Conservation (phyloP, 371 early-diverging fungal genomes). For the Apophysomyces ossiformis region DNA sequence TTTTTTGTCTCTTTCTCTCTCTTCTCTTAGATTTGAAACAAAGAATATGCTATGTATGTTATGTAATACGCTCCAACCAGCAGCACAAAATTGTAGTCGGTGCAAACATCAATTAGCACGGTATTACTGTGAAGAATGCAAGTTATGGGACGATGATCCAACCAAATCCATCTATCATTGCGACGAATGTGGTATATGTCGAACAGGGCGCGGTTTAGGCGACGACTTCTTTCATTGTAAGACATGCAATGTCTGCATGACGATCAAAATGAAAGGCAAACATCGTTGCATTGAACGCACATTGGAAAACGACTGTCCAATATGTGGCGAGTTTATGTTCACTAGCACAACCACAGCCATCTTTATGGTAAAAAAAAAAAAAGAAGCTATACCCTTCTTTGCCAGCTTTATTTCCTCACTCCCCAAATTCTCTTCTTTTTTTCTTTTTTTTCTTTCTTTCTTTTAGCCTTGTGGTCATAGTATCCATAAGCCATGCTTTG, state of each 20-base stretch:
- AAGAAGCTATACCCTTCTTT: not conserved
- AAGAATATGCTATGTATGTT: conserved; percentile 93
- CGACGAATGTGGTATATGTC: conserved; percentile 91
- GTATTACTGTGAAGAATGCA: conserved; percentile 93
- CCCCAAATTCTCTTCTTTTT: not conserved
- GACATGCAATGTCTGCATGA: conserved; percentile 93
- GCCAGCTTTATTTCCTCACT: not conserved
- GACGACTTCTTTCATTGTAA: conserved; percentile 93
- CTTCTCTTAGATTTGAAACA: conserved; percentile 62
- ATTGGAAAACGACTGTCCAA: conserved; percentile 93
- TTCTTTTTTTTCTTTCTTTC: not conserved
- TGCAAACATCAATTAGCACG: conserved; percentile 71
- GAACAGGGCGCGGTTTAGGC: conserved; percentile 81
- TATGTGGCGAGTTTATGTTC: conserved; percentile 97
- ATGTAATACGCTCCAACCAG: conserved; percentile 85
- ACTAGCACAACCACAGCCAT: conserved; percentile 80
- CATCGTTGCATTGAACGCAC: conserved; percentile 95
- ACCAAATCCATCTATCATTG: conserved; percentile 89
- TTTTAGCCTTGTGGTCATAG: conserved; percentile 91
- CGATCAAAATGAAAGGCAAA: conserved; percentile 66
- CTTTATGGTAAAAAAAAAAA: conserved; percentile 70
- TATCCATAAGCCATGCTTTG: conserved; percentile 89
- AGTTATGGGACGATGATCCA: conserved; percentile 90
- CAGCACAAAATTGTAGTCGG: conserved; percentile 70
- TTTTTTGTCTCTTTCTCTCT: too few relatives aligned